These are phyloP conservation scores for Quaeritorhiza haematococci DNA, from an alignment of 371 early-diverging fungal genomes.

Conservation along the genomic window DNA sequence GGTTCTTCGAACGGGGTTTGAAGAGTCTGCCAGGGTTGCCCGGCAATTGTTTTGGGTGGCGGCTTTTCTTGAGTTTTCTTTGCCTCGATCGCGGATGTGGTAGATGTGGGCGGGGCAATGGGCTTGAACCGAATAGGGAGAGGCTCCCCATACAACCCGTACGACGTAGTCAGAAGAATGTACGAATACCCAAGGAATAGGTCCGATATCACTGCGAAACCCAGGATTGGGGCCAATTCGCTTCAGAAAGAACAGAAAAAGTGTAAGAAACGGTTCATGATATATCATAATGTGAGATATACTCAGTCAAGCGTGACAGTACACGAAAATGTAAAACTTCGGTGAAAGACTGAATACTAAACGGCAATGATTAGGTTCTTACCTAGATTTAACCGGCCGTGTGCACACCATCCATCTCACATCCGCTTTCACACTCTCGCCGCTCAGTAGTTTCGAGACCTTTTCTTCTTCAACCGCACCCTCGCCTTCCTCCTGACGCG, in stretches of 20 bases:
- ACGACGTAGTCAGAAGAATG: conserved; percentile 10
- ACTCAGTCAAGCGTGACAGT: neutral
- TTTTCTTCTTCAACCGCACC: too few species aligned
- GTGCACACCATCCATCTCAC: conserved; percentile 3
- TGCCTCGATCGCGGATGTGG: too few species aligned
- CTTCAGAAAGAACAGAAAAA: too few species aligned
- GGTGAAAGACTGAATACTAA: neutral
- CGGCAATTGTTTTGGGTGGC: too few species aligned
- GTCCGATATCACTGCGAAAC: conserved; percentile 13
- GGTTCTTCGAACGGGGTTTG: too few species aligned
- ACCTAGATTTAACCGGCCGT: neutral
- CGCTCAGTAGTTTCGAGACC: neutral
- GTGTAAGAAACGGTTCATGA: neutral
- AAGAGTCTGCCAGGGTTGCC: too few species aligned
- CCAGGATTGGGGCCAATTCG: conserved; percentile 12
- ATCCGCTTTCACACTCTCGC: neutral
- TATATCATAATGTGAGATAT: neutral
- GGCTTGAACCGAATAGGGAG: conserved; percentile 12
- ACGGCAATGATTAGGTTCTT: too few species aligned
- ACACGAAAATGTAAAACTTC: neutral
- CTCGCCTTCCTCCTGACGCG: neutral
- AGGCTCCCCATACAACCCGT: conserved; percentile 14
- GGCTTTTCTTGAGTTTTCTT: too few species aligned
- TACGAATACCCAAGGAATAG: conserved; percentile 18
- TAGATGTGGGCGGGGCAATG: too few species aligned